Conservation (phyloP, 352 stramenopile species). For the Globisporangium viniferum region DNA sequence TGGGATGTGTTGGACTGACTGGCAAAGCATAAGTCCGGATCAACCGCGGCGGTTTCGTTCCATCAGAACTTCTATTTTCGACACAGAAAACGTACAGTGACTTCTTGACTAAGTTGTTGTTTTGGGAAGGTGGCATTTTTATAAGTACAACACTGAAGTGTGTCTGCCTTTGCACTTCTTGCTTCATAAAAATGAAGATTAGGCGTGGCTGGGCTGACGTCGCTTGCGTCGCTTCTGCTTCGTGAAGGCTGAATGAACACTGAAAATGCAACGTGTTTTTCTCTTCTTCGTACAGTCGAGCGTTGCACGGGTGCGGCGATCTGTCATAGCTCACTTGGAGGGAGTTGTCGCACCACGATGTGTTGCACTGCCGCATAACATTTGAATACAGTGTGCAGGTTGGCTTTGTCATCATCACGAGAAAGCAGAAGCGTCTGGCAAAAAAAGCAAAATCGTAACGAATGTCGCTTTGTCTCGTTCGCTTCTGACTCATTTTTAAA, state of each 20-base stretch:
- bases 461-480: neutral
- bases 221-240: neutral
- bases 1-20: neutral
- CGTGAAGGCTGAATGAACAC: too few relatives aligned
- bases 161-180: neutral
- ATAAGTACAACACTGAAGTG: neutral
- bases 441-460: neutral
- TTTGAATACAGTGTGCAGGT: too few relatives aligned
- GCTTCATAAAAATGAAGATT: too few relatives aligned
- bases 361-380: neutral
- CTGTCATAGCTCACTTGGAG: too few relatives aligned
- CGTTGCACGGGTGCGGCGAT: neutral
- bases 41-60: neutral
- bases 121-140: neutral
- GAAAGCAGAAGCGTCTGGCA: neutral
- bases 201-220: neutral
- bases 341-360: neutral
- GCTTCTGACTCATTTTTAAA: too few relatives aligned
- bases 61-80: neutral
- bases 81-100: neutral
- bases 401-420: neutral
- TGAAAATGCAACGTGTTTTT: too few relatives aligned
- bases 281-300: neutral
- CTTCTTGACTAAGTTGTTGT: neutral
- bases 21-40: too few relatives aligned